Conservation (phyloP, 2,329 filamentous ascomycete genomes). For the Xenoacremonium recifei region DNA sequence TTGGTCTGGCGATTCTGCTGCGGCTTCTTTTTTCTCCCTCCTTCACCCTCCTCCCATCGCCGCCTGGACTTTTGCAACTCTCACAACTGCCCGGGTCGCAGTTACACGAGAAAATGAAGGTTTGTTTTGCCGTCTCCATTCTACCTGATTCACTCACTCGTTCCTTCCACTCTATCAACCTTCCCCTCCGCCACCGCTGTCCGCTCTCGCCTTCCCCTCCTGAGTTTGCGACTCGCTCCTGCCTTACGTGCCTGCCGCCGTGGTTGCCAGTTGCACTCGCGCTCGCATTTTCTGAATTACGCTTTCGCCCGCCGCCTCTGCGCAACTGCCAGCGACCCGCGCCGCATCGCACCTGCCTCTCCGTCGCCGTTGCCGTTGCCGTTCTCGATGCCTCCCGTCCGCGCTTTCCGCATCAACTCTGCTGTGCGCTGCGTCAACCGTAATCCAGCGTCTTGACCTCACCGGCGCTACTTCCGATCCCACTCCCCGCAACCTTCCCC, state of each 20-base stretch:
- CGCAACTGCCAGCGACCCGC: too few relatives aligned
- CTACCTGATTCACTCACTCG: too few relatives aligned
- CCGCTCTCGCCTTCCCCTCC: background rate
- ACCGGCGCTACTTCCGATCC: background rate
- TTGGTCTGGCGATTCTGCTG: background rate
- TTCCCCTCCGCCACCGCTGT: too few relatives aligned
- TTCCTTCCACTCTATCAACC: too few relatives aligned
- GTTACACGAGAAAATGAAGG: slow-evolving; percentile 2
- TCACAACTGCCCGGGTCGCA: background rate
- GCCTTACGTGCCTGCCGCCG: background rate
- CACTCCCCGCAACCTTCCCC: background rate
- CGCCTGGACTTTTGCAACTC: background rate
- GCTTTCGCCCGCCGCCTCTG: too few relatives aligned
- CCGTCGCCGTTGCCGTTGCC: too few relatives aligned
- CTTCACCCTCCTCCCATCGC: background rate
- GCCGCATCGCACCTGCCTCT: too few relatives aligned
- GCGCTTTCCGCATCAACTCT: background rate
- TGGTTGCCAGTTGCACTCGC: too few relatives aligned
- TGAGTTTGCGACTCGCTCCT: too few relatives aligned
- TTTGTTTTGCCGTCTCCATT: slow-evolving; percentile 1
- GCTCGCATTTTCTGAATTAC: too few relatives aligned
- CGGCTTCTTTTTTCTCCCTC: background rate
- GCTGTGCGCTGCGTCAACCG: background rate
- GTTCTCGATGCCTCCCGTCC: too few relatives aligned
- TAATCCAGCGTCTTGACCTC: too few relatives aligned